A percentile compares a stretch with the other conserved stretches of the same genome.
Conservation (phyloP, 805 yeast genomes). For the Metschnikowia picachoensis region DNA sequence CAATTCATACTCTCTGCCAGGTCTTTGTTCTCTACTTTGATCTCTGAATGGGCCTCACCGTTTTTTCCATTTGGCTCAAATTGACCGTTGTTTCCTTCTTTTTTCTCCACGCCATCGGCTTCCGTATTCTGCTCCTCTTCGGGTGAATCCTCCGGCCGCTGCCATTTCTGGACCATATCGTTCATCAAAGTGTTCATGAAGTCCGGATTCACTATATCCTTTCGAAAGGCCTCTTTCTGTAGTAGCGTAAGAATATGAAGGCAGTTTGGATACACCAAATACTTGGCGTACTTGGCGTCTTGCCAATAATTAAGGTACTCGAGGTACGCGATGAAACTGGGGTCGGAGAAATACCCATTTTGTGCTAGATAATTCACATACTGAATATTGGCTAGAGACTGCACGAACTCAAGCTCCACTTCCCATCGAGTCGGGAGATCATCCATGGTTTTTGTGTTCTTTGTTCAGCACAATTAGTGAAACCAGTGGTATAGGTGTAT, state of each 20-base stretch:
- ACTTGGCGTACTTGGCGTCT: constrained; percentile 63
- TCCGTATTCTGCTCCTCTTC: neutral
- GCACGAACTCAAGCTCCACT: constrained; percentile 89
- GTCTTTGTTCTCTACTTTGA: neutral
- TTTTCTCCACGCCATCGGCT: neutral
- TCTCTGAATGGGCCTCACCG: neutral
- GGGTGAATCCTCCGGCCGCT: constrained; percentile 25
- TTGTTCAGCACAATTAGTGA: too few species aligned
- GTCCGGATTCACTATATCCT: constrained; percentile 53
- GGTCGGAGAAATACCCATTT: constrained; percentile 68
- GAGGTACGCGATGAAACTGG: constrained; percentile 68
- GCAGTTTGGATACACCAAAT: constrained; percentile 82
- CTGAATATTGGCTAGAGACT: constrained; percentile 84
- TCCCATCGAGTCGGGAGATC: constrained; percentile 79
- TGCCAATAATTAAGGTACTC: constrained; percentile 86
- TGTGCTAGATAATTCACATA: constrained; percentile 86
- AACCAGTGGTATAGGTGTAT: too few species aligned
- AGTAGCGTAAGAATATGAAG: constrained; percentile 71
- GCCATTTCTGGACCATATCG: constrained; percentile 77
- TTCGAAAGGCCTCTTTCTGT: constrained; percentile 49
- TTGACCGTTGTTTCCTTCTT: neutral
- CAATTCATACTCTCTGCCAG: too few species aligned
- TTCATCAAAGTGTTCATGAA: constrained; percentile 58
- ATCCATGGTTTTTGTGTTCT: constrained; percentile 9
- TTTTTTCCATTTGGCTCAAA: neutral